Conservation (phyloP, 257 asterid species). For the Thymus mandschuricus region DNA sequence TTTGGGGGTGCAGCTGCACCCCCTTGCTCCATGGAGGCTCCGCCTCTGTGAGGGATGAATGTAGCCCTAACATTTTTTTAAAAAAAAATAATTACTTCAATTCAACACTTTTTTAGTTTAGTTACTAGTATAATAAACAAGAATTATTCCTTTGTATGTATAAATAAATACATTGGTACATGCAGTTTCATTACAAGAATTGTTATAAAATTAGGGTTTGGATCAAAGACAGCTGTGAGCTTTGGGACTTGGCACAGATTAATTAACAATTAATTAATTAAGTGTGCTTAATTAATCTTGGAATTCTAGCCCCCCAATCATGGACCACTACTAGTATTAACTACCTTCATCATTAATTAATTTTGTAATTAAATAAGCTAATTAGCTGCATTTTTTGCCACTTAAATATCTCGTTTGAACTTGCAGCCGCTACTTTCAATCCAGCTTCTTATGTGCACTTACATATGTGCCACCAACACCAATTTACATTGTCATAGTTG, state of each 20-base stretch:
- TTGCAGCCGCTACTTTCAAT: too few species aligned
- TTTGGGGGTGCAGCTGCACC: too few species aligned
- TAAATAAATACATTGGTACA: slow-evolving; percentile 14
- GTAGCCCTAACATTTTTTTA: slow-evolving; percentile 30
- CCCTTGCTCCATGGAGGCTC: too few species aligned
- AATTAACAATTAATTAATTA: too few species aligned
- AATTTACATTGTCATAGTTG: too few species aligned
- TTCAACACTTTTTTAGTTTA: slow-evolving; percentile 3
- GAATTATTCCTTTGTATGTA: neutral
- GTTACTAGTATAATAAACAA: neutral
- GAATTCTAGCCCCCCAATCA: slow-evolving; percentile 25
- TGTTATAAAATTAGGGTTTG: slow-evolving; percentile 13
- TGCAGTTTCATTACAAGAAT: slow-evolving; percentile 4
- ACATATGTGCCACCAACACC: too few species aligned
- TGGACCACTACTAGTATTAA: slow-evolving; percentile 1
- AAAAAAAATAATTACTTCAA: slow-evolving; percentile 12
- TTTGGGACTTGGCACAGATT: too few species aligned
- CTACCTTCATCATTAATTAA: neutral
- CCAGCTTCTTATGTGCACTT: too few species aligned
- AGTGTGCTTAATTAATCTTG: neutral
- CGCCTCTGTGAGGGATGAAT: slow-evolving; percentile 48
- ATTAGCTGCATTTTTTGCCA: slow-evolving; percentile 2
- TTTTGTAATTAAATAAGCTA: neutral
- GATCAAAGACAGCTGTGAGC: slow-evolving; percentile 37
- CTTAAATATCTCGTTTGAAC: too few species aligned